A percentile compares a stretch with the other conserved stretches of the same genome.
These are phyloP conservation scores for Penicillium atrosanguineum DNA, from an alignment of 495 filamentous ascomycete species.

Conservation along the genomic window DNA sequence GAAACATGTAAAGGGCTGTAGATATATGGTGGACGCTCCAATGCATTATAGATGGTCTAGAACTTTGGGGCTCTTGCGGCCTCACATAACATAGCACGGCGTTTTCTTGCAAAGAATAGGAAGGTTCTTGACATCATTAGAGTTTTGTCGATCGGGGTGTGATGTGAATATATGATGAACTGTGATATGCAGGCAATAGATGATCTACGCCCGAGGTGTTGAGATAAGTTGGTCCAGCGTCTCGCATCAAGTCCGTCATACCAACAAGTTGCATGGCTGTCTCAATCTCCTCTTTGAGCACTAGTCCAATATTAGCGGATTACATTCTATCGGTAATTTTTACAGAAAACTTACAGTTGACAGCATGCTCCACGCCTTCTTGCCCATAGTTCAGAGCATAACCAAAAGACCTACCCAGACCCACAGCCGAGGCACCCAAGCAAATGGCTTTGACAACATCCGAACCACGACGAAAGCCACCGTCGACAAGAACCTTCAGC, in stretches of 20 bases:
- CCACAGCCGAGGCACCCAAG: slow-evolving; percentile 60
- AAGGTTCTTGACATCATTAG: not conserved
- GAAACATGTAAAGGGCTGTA: not conserved
- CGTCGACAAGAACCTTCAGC: slow-evolving; percentile 66
- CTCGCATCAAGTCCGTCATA: slow-evolving; percentile 56
- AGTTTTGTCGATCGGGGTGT: not conserved
- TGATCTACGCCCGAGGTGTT: slow-evolving; percentile 65
- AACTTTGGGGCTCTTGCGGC: no score
- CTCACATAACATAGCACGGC: no score
- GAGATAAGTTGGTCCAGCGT: slow-evolving; percentile 59
- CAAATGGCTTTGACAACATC: slow-evolving; percentile 69
- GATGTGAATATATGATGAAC: not conserved
- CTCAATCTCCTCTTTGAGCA: slow-evolving; percentile 68
- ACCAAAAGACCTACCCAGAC: slow-evolving; percentile 57
- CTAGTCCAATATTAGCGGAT: slow-evolving; percentile 28
- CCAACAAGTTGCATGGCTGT: slow-evolving; percentile 70
- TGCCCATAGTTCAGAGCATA: slow-evolving; percentile 49
- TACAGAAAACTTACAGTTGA: slow-evolving; percentile 45
- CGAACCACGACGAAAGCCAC: slow-evolving; percentile 59
- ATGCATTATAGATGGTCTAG: no score
- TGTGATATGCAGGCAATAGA: slow-evolving; percentile 22
- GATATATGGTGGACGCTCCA: not conserved
- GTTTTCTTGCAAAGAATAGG: not conserved
- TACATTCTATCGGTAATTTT: not conserved
- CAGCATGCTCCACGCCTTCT: slow-evolving; percentile 35